Base-by-base conservation (phyloP, 495 filamentous ascomycete species). In the Schizothecium vesticola region DNA sequence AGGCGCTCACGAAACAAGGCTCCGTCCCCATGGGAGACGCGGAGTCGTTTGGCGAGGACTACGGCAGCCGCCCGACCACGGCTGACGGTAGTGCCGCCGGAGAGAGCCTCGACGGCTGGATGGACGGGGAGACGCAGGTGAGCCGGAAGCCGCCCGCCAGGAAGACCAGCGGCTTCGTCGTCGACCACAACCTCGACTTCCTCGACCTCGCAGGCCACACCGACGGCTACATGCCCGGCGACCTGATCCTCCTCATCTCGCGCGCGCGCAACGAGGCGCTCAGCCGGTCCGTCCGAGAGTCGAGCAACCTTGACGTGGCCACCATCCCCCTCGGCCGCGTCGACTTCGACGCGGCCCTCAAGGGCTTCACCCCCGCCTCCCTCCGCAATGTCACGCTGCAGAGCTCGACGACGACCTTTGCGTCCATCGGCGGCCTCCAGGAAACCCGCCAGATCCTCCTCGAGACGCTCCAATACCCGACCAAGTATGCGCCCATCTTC, bases 401-500 rank as follows among this genome's bases (percentile, higher is more conserved):
- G 66, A 89, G 90, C 19, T 94, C 92, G 6, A 93, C 90, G 1
- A 95, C 91, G 0, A 92, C 90, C 11, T 99, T 97, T 74, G 86
- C 88, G 63, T 92, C 92, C 3, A 97, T 99, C 67, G 95, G 95
- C 60, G 95, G 95, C 13, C 82, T 99, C 12, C 86, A 87, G 21
- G 86, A 90, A 69, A 97, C 95, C 2, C 90, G 95, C 5, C 86
- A 92, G 68, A 93, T 89, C 64, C 85, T 99, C 24, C 82, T 99
- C 11, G 96, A 99, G 80, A 99, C 95, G 0, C 83, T 99, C 4
- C 92, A 97, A 79, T 99, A 97, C 74, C 95, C 95, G 0, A 99
- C 95, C 13, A 97, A 93, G 67, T 99, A 99, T 78, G 96, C 96
- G 0, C 95, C 95, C 2, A 98, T 99, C 72, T 99, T 99, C 73